A percentile compares a stretch with the other conserved stretches of the same genome.
phyloP scores from a whole-genome alignment of 2,329 filamentous ascomycete genomes.

The Onygenales sp. region DNA sequence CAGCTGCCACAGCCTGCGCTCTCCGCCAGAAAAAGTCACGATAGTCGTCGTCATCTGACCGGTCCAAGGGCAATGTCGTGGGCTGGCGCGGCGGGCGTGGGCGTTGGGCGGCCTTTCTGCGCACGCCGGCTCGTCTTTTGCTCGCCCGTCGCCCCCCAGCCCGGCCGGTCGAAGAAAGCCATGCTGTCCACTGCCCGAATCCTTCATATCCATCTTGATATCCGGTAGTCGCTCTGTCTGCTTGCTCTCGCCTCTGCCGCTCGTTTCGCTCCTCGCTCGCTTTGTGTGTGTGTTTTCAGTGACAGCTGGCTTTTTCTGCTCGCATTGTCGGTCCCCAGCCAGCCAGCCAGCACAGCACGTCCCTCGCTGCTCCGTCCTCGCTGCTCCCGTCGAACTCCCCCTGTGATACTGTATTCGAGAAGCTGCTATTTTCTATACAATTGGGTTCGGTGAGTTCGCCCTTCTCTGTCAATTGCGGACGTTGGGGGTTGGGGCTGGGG shows the following conservation, averaged over 20 bases:
- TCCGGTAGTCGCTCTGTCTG: constrained; percentile 1
- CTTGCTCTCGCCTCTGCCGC: background rate
- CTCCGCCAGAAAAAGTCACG: background rate
- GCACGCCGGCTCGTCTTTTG: background rate
- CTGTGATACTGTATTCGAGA: too few species aligned
- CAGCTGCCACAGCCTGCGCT: too few species aligned
- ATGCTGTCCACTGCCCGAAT: constrained; percentile 4
- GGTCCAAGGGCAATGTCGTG: background rate
- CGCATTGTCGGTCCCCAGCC: too few species aligned
- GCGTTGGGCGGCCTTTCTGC: background rate
- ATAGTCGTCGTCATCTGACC: constrained; percentile 5
- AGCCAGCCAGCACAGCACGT: too few species aligned
- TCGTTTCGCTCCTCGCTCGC: background rate
- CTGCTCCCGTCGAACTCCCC: too few species aligned
- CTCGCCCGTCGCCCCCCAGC: background rate
- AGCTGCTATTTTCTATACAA: too few species aligned
- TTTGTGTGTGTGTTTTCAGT: too few species aligned
- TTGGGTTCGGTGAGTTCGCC: background rate
- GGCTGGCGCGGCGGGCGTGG: background rate
- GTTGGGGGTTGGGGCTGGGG: background rate
- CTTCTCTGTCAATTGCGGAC: background rate
- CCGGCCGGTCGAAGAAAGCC: background rate
- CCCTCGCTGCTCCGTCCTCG: too few species aligned
- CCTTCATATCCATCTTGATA: constrained; percentile 5
- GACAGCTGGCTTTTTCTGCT: too few species aligned